Conservation (phyloP, 2,329 filamentous ascomycete species). For the Fusarium brachygibbosum region DNA sequence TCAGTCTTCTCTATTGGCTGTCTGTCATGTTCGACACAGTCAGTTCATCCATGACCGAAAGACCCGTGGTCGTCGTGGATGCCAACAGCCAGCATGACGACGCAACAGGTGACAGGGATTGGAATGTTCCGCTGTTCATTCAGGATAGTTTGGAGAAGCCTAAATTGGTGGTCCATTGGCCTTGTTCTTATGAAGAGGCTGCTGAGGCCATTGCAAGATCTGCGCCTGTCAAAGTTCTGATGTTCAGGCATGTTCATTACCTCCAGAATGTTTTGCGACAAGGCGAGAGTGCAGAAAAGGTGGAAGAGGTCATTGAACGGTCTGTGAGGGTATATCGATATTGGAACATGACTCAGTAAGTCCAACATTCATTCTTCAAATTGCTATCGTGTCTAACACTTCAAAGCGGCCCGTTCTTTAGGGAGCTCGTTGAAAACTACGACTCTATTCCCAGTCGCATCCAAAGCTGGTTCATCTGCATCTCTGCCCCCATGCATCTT, state of each 20-base stretch:
- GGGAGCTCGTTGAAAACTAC: constrained; percentile 64
- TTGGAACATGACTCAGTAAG: constrained; percentile 64
- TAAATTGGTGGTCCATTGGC: constrained; percentile 57
- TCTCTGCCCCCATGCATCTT: constrained; percentile 70
- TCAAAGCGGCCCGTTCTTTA: constrained; percentile 59
- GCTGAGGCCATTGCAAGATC: constrained; percentile 63
- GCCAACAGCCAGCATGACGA: constrained; percentile 55
- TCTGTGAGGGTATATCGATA: constrained; percentile 64
- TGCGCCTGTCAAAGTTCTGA: constrained; percentile 69
- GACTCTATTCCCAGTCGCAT: constrained; percentile 64
- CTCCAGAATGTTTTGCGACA: constrained; percentile 65
- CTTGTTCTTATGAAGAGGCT: constrained; percentile 65
- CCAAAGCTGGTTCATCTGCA: constrained; percentile 70
- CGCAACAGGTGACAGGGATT: constrained; percentile 11
- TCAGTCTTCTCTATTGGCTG: constrained; percentile 69
- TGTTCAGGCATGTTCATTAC: constrained; percentile 67
- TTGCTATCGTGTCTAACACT: background rate
- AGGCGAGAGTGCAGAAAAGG: constrained; percentile 48
- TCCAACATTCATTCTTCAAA: rapidly evolving
- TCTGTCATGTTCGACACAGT: constrained; percentile 71
- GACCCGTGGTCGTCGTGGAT: constrained; percentile 52
- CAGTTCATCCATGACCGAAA: constrained; percentile 64
- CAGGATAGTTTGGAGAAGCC: constrained; percentile 30
- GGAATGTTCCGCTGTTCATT: constrained; percentile 24
- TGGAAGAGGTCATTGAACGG: constrained; percentile 64